phyloP scores from a whole-genome alignment of 73 alveolate genomes.

The Tetrahymena malaccensis region DNA sequence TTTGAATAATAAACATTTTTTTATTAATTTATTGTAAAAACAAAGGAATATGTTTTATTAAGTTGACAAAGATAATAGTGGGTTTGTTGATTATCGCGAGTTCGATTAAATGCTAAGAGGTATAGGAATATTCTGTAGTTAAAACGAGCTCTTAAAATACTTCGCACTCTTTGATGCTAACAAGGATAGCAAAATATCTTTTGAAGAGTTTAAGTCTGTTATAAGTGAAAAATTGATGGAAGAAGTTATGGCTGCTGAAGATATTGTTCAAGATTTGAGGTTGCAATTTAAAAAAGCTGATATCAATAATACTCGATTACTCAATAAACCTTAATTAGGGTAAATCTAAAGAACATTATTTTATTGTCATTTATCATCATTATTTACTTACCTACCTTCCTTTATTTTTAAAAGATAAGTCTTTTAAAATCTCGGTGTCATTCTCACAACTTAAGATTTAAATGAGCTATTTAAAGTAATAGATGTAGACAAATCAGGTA shows the following conservation, averaged over 20 bases:
- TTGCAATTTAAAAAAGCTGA: slow-evolving; percentile 18
- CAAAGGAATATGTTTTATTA: neutral
- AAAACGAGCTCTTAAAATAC: slow-evolving; percentile 10
- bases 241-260: slow-evolving; percentile 36
- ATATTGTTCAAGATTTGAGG: slow-evolving; percentile 29
- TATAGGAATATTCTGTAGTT: slow-evolving; percentile 16
- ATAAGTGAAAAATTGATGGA: slow-evolving; percentile 18
- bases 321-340: slow-evolving; percentile 12
- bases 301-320: slow-evolving; percentile 20
- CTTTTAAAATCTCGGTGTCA: slow-evolving; percentile 20
- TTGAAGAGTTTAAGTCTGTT: slow-evolving; percentile 6
- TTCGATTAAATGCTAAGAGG: neutral
- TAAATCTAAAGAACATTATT: neutral
- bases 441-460: neutral
- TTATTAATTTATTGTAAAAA: neutral
- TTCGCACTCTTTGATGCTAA: slow-evolving; percentile 25
- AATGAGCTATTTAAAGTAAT: slow-evolving; percentile 29
- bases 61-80: slow-evolving; percentile 25
- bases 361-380: too few species aligned
- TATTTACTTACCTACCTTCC: too few species aligned
- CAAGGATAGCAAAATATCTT: slow-evolving; percentile 26
- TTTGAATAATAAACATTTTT: too few species aligned
- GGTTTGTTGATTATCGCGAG: slow-evolving; percentile 20
- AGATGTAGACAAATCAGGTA: slow-evolving; percentile 30
- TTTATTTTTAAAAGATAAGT: slow-evolving; percentile 1